Evolutionary conservation across 768 basidiomycete genomes (phyloP), one percentile per base, ranked within the genome.

Genomic region (Calocera viscosa): DNA sequence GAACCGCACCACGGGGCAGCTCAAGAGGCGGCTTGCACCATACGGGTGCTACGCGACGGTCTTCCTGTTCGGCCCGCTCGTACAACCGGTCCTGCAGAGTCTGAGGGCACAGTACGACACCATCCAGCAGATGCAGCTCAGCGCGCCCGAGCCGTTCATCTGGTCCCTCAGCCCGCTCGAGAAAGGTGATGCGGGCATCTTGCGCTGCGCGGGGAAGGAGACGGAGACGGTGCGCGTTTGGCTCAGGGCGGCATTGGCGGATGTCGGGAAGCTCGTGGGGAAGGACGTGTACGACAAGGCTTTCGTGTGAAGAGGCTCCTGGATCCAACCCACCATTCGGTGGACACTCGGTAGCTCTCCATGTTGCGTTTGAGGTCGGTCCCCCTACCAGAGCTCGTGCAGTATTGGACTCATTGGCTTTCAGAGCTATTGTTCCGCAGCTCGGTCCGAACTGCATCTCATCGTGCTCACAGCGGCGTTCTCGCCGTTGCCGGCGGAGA

Each of bases 21-120:
- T 91, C 47, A 77, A 74, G 10, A 83, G 86, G 49, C 82, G 82
- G 67, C 80, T 96, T 66, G 80, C 79, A 10, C 92, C 93, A 1
- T 97, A 95, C 73, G 82, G 88, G 8, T 94, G 92, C 76, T 97
- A 95, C 75, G 93, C 91, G 22, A 94, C 86, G 70, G 75, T 95
- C 22, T 79, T 96, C 68, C 81, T 97, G 68, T 83, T 82, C 69
- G 95, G 94, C 2, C 87, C 89, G 0, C 75, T 80, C 66, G 78
- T 86, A 22, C 75, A 78, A 49, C 71, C 72, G 1, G 76, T 87
- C 3, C 78, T 88, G 34, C 66, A 73, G 1, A 74, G 79, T 63
- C 78, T 97, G 63, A 72, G 76, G 26, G 75, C 69, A 24, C 74
- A 80, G 70, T 87, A 87, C 70, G 76, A 79, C 64, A 70, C 76